Evolutionary conservation across 805 yeast genomes (phyloP), one percentile per base, ranked within the genome.

Genomic region (Starmera amethionina): DNA sequence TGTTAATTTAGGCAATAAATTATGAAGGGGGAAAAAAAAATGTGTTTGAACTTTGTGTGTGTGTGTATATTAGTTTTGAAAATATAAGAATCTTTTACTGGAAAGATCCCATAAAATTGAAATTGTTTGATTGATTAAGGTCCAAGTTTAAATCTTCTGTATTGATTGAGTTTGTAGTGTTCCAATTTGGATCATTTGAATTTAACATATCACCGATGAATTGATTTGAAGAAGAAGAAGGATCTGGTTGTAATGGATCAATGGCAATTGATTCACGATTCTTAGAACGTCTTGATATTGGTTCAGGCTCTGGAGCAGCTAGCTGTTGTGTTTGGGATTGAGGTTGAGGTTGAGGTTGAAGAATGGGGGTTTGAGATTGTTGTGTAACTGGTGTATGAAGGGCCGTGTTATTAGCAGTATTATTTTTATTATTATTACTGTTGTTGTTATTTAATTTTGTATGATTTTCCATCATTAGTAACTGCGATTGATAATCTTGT

Each of bases 401-500:
- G 38, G 29, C 18, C 4, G 18, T 38, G 40, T 25, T 30, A 13
- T 35, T 14, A 14, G 32, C 15, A 31, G 7, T 29, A 32, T 28
- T 30, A 37, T 34, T 32, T 32, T 11, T n/a, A 40, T n/a, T 22
- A 29, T 15, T 41, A 41, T 15, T 19, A 30, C 12, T 30, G 28
- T 5, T 32, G 18, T 34, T 34, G 16, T 28, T 34, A 25, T 22
- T 34, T 7, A 34, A 22, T 55, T 82, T 79, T 52, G 81, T 84
- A 54, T 83, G 89, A 45, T 75, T 76, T 51, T 85, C 95, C 52
- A 85, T 63, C 49, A 81, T 60, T 73, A 82, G 74, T 48, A 83
- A 64, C 56, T 84, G 90, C 68, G 76, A 78, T 57, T 85, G 94
- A 58, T 85, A 85, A 51, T 85, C 94, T 48, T 81, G 84, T 34